Evolutionary conservation across 495 filamentous ascomycete genomes (phyloP), one percentile per base, ranked within the genome.

Genomic region (Pseudotulostoma volvatum): DNA sequence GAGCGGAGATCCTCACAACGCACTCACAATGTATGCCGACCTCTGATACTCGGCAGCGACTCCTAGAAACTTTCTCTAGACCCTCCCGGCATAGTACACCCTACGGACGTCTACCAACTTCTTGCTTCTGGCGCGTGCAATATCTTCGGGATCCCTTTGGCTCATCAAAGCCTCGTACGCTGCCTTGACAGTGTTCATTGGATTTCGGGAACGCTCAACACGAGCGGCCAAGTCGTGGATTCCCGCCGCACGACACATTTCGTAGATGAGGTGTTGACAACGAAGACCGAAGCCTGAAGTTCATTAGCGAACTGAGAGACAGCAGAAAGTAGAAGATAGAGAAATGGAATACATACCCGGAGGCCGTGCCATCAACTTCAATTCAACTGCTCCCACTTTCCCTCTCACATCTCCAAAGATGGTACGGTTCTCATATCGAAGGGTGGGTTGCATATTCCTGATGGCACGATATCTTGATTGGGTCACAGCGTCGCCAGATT

Each of bases 161-260:
- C 59, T 79, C 60, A 70, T 66, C 33, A 99, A 66, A 1, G 88
- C 90, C 52, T 86, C 48, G 52, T 81, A 80, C 19, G 81, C 73
- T 9, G 90, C 88, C 64, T 95, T 95, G 48, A 93, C 77, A 9
- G 84, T 79, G 61, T 99, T 99, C 84, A 96, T 92, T 38, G 79
- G 81, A 67, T 95, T 99, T 40, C 84, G 65, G 17, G 79, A 77
- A 17, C 84, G 71, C 33, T 73, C 72, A 32, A 92, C 81, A 25
- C 70, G 70, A 13, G 84, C 90, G 4, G 83, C 71, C 9, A 99
- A 70, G 53, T 99, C 90, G 25, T 72, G 61, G 47, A 99, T 81
- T 44, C 90, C 90, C 21, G 76, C 76, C 25, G 73, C 71, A 36
- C 81, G 76, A 47, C 79, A 81, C 63, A 99, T 87, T 55, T 95